Evolutionary conservation across 2,329 filamentous ascomycete genomes (phyloP).

Genomic region (Didymellaceae sp.): DNA sequence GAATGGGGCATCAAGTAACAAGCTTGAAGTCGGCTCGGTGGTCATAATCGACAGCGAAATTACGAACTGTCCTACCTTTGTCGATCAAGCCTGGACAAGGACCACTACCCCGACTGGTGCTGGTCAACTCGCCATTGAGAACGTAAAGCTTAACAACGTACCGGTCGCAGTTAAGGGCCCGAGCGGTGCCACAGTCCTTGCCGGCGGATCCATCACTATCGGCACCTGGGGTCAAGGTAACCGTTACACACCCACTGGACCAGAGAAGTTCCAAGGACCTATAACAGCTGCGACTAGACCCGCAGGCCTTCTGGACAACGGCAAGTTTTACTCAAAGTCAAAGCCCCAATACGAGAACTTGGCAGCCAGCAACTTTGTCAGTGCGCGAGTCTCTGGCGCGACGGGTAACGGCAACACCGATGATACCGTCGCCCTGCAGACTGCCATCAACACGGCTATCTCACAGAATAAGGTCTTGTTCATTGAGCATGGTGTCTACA

Average conservation of each 20-base stretch:
- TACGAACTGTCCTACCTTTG: conserved; percentile 56
- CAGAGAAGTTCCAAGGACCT: conserved; percentile 54
- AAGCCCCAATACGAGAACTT: conserved; percentile 61
- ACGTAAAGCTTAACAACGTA: conserved; percentile 52
- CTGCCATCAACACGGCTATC: conserved; percentile 69
- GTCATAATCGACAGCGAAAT: conserved; percentile 64
- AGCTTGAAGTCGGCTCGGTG: conserved; percentile 60
- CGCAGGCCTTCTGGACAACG: conserved; percentile 54
- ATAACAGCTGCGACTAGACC: conserved; percentile 57
- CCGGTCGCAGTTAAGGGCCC: conserved; percentile 41
- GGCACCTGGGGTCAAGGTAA: conserved; percentile 47
- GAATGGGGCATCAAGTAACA: conserved; percentile 34
- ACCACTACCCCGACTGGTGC: conserved; percentile 52
- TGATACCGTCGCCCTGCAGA: conserved; percentile 81
- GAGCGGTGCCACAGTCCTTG: conserved; percentile 35
- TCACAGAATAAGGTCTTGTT: conserved; percentile 62
- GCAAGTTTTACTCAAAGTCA: conserved; percentile 58
- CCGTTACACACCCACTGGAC: conserved; percentile 49
- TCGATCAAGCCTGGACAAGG: conserved; percentile 53
- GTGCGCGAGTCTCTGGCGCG: conserved; percentile 58
- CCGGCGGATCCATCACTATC: conserved; percentile 44
- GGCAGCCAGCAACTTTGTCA: conserved; percentile 68
- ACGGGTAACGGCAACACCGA: conserved; percentile 82
- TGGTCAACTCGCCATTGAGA: conserved; percentile 63
- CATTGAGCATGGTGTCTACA: conserved; percentile 66